Conservation (phyloP, 176 grass and related monocot genomes). For the Otatea glauca region DNA sequence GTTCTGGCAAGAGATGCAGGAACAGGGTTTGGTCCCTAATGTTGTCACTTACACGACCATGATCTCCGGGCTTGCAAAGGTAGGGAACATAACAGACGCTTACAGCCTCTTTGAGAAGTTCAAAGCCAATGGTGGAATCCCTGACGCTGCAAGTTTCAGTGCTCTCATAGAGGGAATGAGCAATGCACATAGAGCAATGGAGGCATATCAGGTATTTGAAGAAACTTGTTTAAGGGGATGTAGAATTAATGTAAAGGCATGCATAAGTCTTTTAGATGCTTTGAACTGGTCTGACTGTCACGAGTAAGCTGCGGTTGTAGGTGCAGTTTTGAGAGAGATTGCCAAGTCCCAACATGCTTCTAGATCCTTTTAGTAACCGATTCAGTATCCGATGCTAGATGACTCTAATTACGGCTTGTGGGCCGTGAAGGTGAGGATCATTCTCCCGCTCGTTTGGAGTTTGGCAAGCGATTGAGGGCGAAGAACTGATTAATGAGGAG, state of each 20-base stretch:
- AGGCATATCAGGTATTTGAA: constrained; percentile 85
- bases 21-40: constrained; percentile 75
- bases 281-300: constrained; percentile 85
- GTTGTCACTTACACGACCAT: constrained; percentile 95
- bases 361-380: constrained; percentile 69
- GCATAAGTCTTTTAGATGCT: constrained; percentile 87
- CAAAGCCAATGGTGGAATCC: constrained; percentile 78
- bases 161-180: constrained; percentile 98
- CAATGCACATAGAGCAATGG: constrained; percentile 77
- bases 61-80: constrained; percentile 85
- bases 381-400: no score
- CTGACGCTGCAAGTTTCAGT: constrained; percentile 78
- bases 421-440: no score
- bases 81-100: constrained; percentile 82
- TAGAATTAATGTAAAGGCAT: constrained; percentile 81
- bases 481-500: no score
- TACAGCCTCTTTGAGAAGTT: constrained; percentile 80
- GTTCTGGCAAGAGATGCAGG: constrained; percentile 97
- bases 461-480: no score
- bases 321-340: constrained; percentile 94
- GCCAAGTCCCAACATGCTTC: constrained; percentile 90
- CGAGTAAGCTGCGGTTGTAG: constrained; percentile 86
- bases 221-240: constrained; percentile 77
- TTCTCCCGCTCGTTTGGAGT: no score
- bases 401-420: no score